Evolutionary conservation across 2,329 filamentous ascomycete genomes (phyloP).

Genomic region (Colletotrichum lini): DNA sequence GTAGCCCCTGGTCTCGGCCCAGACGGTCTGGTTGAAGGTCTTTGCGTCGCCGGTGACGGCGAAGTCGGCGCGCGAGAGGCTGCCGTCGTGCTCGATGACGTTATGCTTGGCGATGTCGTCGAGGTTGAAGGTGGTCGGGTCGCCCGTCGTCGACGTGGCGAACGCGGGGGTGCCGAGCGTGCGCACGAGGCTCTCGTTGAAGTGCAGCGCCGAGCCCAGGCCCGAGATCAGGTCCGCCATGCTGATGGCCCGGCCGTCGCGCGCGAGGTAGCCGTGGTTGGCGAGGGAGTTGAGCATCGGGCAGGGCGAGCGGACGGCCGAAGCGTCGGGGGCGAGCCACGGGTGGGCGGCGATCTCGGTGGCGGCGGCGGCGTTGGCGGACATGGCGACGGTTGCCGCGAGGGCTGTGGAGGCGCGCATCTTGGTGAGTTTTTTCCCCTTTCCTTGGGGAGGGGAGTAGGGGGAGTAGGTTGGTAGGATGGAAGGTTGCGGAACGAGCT

Average conservation of each 20-base stretch:
- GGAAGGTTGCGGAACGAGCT: neutral
- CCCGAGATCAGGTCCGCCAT: slow-evolving; percentile 42
- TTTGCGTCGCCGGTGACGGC: slow-evolving; percentile 49
- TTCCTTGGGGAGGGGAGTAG: too few relatives aligned
- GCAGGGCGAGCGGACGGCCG: slow-evolving; percentile 58
- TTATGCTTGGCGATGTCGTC: slow-evolving; percentile 38
- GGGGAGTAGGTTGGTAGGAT: neutral
- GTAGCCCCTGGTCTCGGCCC: slow-evolving; percentile 42
- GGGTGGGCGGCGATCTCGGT: slow-evolving; percentile 18
- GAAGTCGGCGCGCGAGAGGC: slow-evolving; percentile 48
- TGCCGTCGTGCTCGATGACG: slow-evolving; percentile 52
- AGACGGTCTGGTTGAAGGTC: slow-evolving; percentile 49
- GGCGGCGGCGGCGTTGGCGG: slow-evolving; percentile 6
- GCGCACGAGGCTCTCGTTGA: slow-evolving; percentile 38
- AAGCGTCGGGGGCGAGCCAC: slow-evolving; percentile 26
- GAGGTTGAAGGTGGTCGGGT: slow-evolving; percentile 41
- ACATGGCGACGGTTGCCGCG: slow-evolving; percentile 25
- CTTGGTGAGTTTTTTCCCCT: neutral
- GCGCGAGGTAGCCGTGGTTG: slow-evolving; percentile 46
- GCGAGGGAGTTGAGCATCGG: slow-evolving; percentile 47
- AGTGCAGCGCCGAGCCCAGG: slow-evolving; percentile 43
- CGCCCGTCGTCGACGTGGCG: slow-evolving; percentile 41
- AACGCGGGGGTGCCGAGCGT: slow-evolving; percentile 55
- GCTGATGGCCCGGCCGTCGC: slow-evolving; percentile 43
- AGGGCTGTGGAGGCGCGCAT: slow-evolving; percentile 38